Base-by-base conservation (phyloP, 2,329 filamentous ascomycete species). In the Pseudogymnoascus sp. region DNA sequence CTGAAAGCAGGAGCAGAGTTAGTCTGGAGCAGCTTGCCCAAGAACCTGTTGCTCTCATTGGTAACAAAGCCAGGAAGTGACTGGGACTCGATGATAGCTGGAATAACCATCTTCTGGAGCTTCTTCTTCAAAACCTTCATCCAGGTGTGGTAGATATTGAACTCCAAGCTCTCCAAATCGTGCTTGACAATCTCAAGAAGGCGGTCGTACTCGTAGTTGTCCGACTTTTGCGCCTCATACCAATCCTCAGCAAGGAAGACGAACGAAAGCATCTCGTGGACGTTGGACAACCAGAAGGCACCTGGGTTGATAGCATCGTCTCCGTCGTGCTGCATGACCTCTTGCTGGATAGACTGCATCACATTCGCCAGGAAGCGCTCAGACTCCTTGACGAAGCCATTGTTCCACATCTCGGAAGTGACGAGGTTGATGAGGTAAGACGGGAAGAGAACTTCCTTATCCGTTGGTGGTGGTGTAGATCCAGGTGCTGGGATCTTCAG, bases 91-190 rank as follows among this genome's bases (percentile, higher is more conserved):
- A 99, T 99, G 75, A 99, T 99, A 63, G 95, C 95, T 1, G 95
- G 95, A 62, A 99, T 96, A 73, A 99, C 96, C 95, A 99, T 99
- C 84, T 97, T 97, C 72, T 96, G 91, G 67, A 99, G 83, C 80
- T 96, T 96, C 86, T 97, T 97, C 85, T 99, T 99, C 73, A 99
- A 80, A 64, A 97, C 91, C 83, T 99, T 99, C 95, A 99, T 99
- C 95, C 95, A 99, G 26, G 95, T 99, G 78, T 99, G 95, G 78
- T 99, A 99, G 72, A 99, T 99, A 81, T 99, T 99, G 82, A 99
- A 99, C 78, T 99, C 95, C 67, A 99, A 82, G 77, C 91, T 96
- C 80, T 99, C 95, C 61, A 99, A 81, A 75, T 99, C 95, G 75
- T 99, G 95, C 83, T 99, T 99, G 75, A 99, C 95, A 75, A 99